Evolutionary conservation across 2,329 filamentous ascomycete genomes (phyloP), one percentile per base, ranked within the genome.

Genomic region (Ophiostoma sp.): DNA sequence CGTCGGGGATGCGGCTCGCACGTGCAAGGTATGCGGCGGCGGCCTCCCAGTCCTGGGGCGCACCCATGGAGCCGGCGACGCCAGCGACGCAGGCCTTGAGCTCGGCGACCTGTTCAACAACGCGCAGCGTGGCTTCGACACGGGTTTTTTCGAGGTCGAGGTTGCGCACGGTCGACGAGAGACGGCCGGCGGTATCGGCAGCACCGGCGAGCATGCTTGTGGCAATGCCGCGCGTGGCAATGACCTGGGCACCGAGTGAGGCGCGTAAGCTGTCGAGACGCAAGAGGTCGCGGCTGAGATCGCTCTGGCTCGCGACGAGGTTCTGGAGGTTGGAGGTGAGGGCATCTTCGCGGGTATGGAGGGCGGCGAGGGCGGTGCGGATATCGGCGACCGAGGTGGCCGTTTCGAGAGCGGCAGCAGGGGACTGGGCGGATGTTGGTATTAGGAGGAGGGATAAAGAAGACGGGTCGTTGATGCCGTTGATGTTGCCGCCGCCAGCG

Each of bases 21-120:
- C 94, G 87, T 71, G 90, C 87, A 69, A 99, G 84, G 77, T 98
- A 98, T 64, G 86, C 90, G 1, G 95, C 95, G 3, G 95, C 95
- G 3, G 92, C 95, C 78, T 99, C 95, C 95, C 95, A 99, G 80
- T 99, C 95, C 78, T 99, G 95, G 58, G 95, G 92, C 4, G 93
- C 94, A 45, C 94, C 95, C 95, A 99, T 99, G 70, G 91, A 96
- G 18, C 93, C 95, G 40, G 94, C 89, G 11, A 98, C 93, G 60
- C 95, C 95, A 70, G 97, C 87, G 47, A 98, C 92, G 76, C 95
- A 99, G 8, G 95, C 91, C 80, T 98, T 98, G 72, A 99, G 88
- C 82, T 99, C 95, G 5, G 92, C 91, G 14, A 99, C 94, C 80
- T 97, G 93, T 78, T 98, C 94, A 11, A 98, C 95, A 3, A 98